Evolutionary conservation across 148 eudicot species (phyloP), one percentile per base, ranked within the genome.

Genomic region (Chenopodium formosanum): DNA sequence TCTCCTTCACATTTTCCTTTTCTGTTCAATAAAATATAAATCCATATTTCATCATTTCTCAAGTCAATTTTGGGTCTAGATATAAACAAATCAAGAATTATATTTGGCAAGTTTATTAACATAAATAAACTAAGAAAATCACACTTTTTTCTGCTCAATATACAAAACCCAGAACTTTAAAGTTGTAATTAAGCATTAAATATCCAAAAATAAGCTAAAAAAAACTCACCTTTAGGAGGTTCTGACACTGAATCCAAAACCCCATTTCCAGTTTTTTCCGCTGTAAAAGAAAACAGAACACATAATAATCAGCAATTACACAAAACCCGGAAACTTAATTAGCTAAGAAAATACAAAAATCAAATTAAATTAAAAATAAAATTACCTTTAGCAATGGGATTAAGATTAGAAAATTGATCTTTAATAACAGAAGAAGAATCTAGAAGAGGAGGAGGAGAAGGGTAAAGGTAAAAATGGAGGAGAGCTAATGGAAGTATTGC

Each of bases 401-500:
- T 2, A 7, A 40, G 46, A 22, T 65, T 27, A 32, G 71, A 66
- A 77, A 80, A 25, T 9, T 66, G 62, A 83, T 85, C 77, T 65
- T 72, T 58, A 68, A 75, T 29, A 64, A 76, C 71, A 32, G 83
- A 14, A 56, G 62, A 56, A 56, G 62, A 56, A 66, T n/a, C 79
- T 78, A 67, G 88, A 56, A 56, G 81, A 11, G 80, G 81, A 50
- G 85, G 78, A 78, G 82, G 82, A 23, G 83, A 40, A 25, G 94
- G 90, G 77, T 83, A 85, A 23, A 91, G 80, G 73, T 87, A 94
- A 7, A 94, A 84, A 19, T 86, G 86, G 82, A 91, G 23, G 0
- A 94, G 69, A 72, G 87, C 87, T 31, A 94, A 66, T 25, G 93
- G 87, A 22, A 94, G 73, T 53, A 92, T 69, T 65, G 89, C 88